A percentile compares a stretch with the other conserved stretches of the same genome.
Evolutionary conservation across 2,329 filamentous ascomycete species (phyloP).

Genomic region (Aspergillus flavus): DNA sequence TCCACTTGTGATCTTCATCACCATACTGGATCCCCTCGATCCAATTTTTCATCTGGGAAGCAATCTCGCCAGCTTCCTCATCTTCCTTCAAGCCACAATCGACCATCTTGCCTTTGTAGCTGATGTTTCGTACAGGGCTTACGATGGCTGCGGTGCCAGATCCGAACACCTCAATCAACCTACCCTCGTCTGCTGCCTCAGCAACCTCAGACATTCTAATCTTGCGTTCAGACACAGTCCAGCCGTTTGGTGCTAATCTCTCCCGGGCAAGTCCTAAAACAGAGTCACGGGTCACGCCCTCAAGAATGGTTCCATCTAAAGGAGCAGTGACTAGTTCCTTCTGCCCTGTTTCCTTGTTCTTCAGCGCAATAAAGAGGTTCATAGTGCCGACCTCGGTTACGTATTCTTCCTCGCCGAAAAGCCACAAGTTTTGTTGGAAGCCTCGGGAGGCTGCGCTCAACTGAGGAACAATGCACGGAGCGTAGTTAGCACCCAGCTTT

Average conservation of each 20-base stretch:
- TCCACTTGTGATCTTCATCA: slow-evolving; percentile 90
- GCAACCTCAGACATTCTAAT: slow-evolving; percentile 86
- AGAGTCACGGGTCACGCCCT: slow-evolving; percentile 91
- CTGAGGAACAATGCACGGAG: slow-evolving; percentile 97
- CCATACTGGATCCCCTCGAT: slow-evolving; percentile 96
- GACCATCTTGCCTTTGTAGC: slow-evolving; percentile 80
- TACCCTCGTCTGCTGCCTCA: slow-evolving; percentile 79
- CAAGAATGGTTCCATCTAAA: slow-evolving; percentile 92
- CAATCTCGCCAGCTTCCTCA: slow-evolving; percentile 86
- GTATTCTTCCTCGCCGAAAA: slow-evolving; percentile 93
- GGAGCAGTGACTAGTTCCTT: slow-evolving; percentile 95
- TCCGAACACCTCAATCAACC: slow-evolving; percentile 90
- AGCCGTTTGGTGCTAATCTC: slow-evolving; percentile 79
- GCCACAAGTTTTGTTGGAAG: slow-evolving; percentile 97
- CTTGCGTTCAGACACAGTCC: slow-evolving; percentile 85
- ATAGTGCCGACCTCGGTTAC: slow-evolving; percentile 98
- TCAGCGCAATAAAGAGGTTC: slow-evolving; percentile 92
- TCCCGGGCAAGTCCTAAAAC: slow-evolving; percentile 85
- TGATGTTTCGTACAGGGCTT: slow-evolving; percentile 83
- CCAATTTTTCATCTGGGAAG: slow-evolving; percentile 89
- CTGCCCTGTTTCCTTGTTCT: slow-evolving; percentile 82
- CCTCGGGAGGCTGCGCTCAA: slow-evolving; percentile 86
- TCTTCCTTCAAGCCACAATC: slow-evolving; percentile 78
- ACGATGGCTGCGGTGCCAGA: slow-evolving; percentile 93
- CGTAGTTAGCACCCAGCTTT: slow-evolving; percentile 98